Conservation (phyloP, 2,329 filamentous ascomycete genomes). For the Lomentospora prolificans region DNA sequence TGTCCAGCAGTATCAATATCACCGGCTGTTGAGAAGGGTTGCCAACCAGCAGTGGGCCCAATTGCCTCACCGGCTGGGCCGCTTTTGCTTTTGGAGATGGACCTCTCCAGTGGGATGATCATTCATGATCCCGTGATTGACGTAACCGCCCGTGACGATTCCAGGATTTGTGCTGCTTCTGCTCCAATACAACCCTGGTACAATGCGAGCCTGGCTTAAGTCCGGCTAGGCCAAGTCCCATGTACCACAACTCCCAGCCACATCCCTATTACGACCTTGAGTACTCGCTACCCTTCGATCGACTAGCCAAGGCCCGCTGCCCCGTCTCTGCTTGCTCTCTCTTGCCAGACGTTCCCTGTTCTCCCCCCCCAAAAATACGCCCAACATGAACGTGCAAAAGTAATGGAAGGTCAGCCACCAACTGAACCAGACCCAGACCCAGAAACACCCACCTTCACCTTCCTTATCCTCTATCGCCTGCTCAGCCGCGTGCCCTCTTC, state of each 20-base stretch:
- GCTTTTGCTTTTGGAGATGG: no score
- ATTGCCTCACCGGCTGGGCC: no score
- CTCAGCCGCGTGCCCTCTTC: neutral
- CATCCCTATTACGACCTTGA: neutral
- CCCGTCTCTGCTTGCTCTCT: no score
- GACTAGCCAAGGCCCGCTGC: neutral
- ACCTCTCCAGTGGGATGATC: no score
- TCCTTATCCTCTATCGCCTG: neutral
- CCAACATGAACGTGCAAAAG: no score
- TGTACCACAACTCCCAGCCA: neutral
- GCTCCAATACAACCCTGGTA: neutral
- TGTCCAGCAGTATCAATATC: no score
- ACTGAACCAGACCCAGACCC: neutral
- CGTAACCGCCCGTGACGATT: constrained; percentile 1
- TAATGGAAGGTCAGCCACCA: no score
- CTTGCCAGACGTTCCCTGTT: no score
- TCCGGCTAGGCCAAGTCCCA: neutral
- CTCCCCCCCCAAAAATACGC: no score
- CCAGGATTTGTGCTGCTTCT: neutral
- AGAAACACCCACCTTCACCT: neutral
- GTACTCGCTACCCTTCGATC: neutral
- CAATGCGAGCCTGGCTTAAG: neutral
- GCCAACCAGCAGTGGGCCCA: no score
- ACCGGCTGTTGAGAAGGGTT: no score
- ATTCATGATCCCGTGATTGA: constrained; percentile 6